Percentiles rank a stretch among this genome's conserved stretches.
phyloP scores from a whole-genome alignment of 495 filamentous ascomycete species.

The Talaromyces ruber region DNA sequence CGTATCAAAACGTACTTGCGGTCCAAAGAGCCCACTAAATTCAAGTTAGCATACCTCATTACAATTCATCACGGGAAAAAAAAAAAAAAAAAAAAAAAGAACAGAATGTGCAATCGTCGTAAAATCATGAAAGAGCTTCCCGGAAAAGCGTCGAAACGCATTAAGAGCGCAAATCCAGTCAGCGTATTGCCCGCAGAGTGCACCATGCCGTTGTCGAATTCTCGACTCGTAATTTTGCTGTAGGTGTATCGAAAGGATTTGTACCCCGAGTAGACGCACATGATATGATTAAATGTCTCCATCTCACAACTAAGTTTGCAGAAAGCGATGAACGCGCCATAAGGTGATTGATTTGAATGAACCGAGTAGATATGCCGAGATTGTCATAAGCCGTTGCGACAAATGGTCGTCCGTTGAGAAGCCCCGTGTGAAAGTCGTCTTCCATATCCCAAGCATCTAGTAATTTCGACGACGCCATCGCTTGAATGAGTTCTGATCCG shows the following conservation, averaged over 20 bases:
- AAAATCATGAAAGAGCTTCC: not conserved
- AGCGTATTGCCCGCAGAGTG: not conserved
- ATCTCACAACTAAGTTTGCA: too few species aligned
- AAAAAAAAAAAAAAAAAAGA: too few species aligned
- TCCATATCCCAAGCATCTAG: not conserved
- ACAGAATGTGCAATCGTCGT: not conserved
- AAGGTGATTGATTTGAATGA: too few species aligned
- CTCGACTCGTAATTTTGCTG: not conserved
- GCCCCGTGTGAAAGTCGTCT: too few species aligned
- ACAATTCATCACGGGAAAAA: too few species aligned
- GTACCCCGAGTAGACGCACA: not conserved
- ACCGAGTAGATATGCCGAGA: not conserved
- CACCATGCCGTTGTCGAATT: not conserved
- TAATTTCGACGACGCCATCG: not conserved
- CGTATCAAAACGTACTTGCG: conserved; percentile 52
- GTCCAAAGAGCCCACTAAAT: conserved; percentile 70
- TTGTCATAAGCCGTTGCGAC: not conserved
- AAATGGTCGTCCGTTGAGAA: too few species aligned
- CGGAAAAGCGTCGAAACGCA: too few species aligned
- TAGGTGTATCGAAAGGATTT: not conserved
- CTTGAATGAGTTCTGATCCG: too few species aligned
- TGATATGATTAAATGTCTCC: too few species aligned
- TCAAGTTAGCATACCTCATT: not conserved
- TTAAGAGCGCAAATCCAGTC: not conserved
- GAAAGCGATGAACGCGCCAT: too few species aligned